Evolutionary conservation across 176 grass and related monocot species (phyloP).

Genomic region (Elaeis guineensis): DNA sequence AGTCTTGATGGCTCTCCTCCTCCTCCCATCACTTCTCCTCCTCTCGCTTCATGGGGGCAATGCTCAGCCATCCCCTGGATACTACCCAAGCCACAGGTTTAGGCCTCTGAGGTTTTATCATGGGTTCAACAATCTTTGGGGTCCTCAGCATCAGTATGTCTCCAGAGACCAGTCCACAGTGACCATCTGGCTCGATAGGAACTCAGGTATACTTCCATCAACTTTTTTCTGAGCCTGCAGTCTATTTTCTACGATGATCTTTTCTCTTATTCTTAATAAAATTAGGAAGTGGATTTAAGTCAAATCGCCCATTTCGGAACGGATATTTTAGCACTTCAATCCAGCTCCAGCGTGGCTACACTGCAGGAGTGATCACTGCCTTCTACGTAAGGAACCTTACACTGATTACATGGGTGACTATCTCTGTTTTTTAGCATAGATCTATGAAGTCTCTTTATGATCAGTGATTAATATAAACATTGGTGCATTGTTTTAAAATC

Average conservation of each 20-base stretch:
- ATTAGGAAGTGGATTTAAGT: slow-evolving; percentile 14
- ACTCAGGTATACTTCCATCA: slow-evolving; percentile 1
- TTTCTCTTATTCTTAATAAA: too few relatives aligned
- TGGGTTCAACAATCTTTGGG: slow-evolving; percentile 13
- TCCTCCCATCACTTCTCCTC: slow-evolving; percentile 1
- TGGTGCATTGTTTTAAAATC: too few relatives aligned
- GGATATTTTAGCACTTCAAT: slow-evolving; percentile 8
- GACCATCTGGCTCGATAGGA: slow-evolving; percentile 8
- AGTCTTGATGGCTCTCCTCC: slow-evolving; percentile 5
- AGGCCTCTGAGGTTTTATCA: slow-evolving; percentile 1
- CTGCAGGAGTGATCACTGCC: slow-evolving; percentile 10
- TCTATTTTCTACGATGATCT: not conserved
- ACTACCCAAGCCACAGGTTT: slow-evolving; percentile 12
- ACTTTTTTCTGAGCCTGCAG: too few relatives aligned
- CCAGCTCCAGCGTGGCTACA: slow-evolving; percentile 14
- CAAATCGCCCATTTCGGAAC: not conserved
- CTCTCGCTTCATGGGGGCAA: not conserved
- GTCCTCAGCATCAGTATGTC: slow-evolving; percentile 10
- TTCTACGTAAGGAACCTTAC: slow-evolving; percentile 7
- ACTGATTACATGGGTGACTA: not conserved
- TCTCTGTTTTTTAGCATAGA: not conserved
- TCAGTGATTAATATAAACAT: too few relatives aligned
- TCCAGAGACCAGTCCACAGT: slow-evolving; percentile 2
- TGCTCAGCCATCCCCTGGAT: slow-evolving; percentile 15
- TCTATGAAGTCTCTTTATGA: too few relatives aligned